These are phyloP conservation scores for Citrus maxima DNA, from an alignment of 345 rosid species.

Conservation along the genomic window DNA sequence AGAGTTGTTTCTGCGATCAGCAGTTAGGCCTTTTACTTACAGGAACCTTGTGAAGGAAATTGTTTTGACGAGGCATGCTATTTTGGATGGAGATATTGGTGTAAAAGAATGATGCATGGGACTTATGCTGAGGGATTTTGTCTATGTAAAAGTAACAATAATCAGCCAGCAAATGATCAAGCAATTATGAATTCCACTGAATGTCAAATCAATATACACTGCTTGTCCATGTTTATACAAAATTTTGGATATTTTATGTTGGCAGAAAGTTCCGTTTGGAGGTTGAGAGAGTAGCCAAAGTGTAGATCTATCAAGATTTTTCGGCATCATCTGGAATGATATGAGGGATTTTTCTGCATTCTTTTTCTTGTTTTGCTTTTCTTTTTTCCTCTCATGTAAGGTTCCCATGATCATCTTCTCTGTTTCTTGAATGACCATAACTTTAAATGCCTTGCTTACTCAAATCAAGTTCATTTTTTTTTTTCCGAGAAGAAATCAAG, in stretches of 20 bases:
- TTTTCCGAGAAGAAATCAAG: too few relatives aligned
- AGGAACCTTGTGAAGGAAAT: conserved; percentile 95
- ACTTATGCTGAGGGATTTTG: not conserved
- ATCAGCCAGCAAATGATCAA: not conserved
- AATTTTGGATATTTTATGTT: not conserved
- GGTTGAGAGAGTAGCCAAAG: not conserved
- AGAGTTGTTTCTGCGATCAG: conserved; percentile 70
- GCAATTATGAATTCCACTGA: not conserved
- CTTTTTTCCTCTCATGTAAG: not conserved
- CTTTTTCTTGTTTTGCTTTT: not conserved
- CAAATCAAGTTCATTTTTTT: too few relatives aligned
- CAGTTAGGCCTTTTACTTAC: conserved; percentile 84
- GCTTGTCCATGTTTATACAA: not conserved
- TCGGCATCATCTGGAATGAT: not conserved
- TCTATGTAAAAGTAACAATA: not conserved
- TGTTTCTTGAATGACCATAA: not conserved
- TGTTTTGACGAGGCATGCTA: conserved; percentile 89
- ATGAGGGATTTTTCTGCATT: not conserved
- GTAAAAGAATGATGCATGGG: conserved; percentile 28
- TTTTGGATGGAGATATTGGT: conserved; percentile 84
- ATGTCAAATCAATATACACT: not conserved
- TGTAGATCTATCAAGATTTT: not conserved
- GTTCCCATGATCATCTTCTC: not conserved
- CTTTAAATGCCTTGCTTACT: not conserved
- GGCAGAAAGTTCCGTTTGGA: not conserved